Evolutionary conservation across 2,329 filamentous ascomycete genomes (phyloP).

Genomic region (Cadophora luteo-olivacea): DNA sequence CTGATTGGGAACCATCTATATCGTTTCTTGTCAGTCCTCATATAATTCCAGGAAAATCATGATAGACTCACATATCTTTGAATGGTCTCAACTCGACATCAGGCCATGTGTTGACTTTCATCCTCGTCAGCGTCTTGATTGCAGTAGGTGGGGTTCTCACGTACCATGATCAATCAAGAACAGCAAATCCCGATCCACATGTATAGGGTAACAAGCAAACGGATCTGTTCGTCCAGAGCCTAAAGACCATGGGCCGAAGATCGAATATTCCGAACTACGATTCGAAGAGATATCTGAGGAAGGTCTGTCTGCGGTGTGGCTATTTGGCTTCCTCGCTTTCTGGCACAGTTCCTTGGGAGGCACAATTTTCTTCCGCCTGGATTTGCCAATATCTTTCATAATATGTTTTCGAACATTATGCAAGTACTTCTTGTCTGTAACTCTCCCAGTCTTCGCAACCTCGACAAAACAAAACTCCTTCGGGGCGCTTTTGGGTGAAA

Average conservation of each 20-base stretch:
- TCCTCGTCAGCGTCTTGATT: neutral
- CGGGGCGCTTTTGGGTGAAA: neutral
- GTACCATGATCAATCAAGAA: slow-evolving; percentile 20
- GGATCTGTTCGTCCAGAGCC: slow-evolving; percentile 11
- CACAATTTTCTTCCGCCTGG: neutral
- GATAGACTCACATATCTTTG: slow-evolving; percentile 11
- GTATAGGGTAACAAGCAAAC: slow-evolving; percentile 13
- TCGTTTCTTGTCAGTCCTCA: too few species aligned
- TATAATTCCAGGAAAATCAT: too few species aligned
- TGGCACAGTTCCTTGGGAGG: neutral
- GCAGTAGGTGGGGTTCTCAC: neutral
- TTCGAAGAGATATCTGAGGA: neutral
- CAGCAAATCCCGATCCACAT: slow-evolving; percentile 4
- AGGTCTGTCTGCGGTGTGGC: neutral
- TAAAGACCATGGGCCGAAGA: neutral
- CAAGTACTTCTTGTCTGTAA: neutral
- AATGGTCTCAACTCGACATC: slow-evolving; percentile 13
- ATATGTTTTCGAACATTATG: slow-evolving; percentile 21
- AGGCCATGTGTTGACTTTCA: slow-evolving; percentile 8
- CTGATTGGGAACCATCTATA: too few species aligned
- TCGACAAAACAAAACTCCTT: slow-evolving; percentile 11
- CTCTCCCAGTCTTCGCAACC: slow-evolving; percentile 7
- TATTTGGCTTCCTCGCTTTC: neutral
- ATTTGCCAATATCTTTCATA: slow-evolving; percentile 15
- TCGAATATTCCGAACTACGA: neutral